phyloP scores from a whole-genome alignment of 2,329 filamentous ascomycete species.

The Rhynchosporium graminicola region DNA sequence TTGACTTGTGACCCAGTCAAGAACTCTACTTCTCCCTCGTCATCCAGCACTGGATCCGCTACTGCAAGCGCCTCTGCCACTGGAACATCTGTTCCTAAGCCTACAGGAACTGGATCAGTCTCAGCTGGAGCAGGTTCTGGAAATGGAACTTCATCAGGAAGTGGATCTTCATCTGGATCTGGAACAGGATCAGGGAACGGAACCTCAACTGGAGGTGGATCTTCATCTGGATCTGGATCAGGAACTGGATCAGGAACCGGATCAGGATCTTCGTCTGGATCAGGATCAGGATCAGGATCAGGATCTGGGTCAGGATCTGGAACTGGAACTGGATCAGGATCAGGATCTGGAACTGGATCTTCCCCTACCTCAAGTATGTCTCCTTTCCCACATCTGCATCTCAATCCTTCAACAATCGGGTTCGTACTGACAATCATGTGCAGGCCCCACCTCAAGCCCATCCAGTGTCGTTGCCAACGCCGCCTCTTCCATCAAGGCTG shows the following conservation, averaged over 20 bases:
- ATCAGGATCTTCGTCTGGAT: not conserved
- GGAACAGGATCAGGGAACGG: not conserved
- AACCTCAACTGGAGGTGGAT: not conserved
- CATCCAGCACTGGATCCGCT: conserved; percentile 2
- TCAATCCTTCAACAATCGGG: no score
- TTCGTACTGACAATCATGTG: no score
- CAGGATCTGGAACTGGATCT: not conserved
- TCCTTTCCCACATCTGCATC: not conserved
- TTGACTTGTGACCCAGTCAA: conserved; percentile 8
- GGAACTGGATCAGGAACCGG: not conserved
- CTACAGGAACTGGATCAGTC: no score
- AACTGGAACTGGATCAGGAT: not conserved
- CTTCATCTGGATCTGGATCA: not conserved
- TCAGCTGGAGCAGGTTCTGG: not conserved
- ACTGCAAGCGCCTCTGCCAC: conserved; percentile 2
- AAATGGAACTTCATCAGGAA: not conserved
- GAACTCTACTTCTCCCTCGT: not conserved
- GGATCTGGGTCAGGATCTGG: not conserved
- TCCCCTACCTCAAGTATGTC: not conserved
- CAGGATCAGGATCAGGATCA: not conserved
- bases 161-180: not conserved
- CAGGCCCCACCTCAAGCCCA: not conserved
- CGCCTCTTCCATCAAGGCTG: not conserved
- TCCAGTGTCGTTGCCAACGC: not conserved
- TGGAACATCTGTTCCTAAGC: not conserved